A percentile compares a stretch with the other conserved stretches of the same genome.
Conservation (phyloP, 2,329 filamentous ascomycete genomes). For the Penicillium sp. region DNA sequence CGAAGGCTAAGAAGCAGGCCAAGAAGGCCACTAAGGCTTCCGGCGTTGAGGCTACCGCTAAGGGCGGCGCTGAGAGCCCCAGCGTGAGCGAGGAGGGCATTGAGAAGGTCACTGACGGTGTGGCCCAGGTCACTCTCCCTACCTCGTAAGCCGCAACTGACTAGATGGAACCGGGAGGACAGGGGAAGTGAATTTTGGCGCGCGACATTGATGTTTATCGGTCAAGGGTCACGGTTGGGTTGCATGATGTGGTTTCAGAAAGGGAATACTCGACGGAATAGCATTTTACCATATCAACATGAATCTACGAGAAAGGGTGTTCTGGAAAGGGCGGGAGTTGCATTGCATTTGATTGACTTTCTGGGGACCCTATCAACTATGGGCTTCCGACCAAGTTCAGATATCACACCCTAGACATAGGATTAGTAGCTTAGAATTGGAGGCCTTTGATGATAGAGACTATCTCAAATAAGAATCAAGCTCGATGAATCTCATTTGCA, state of each 20-base stretch:
- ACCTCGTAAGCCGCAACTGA: conserved; percentile 29
- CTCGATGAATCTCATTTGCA: conserved; percentile 18
- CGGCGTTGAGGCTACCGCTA: conserved; percentile 37
- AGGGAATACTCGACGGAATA: conserved; percentile 9
- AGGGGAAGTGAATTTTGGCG: conserved; percentile 8
- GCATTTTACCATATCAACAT: conserved; percentile 12
- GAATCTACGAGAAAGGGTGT: conserved; percentile 18
- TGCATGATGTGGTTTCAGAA: conserved; percentile 7
- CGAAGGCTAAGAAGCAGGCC: conserved; percentile 34
- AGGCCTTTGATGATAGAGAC: not conserved
- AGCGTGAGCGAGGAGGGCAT: conserved; percentile 28
- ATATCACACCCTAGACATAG: not conserved
- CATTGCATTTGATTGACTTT: conserved; percentile 3
- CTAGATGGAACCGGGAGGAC: not conserved
- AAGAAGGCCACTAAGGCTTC: conserved; percentile 37
- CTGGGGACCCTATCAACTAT: not conserved
- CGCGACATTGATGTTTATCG: conserved; percentile 8
- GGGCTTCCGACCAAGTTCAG: not conserved
- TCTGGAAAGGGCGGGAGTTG: conserved; percentile 9
- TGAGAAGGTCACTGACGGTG: conserved; percentile 42
- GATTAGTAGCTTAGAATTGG: not conserved
- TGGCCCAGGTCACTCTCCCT: conserved; percentile 44
- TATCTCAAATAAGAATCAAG: not conserved
- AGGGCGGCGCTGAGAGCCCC: conserved; percentile 32
- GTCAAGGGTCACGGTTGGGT: conserved; percentile 7